Evolutionary conservation across 139 green algal genomes (phyloP), one percentile per base, ranked within the genome.

Genomic region (Monoraphidium neglectum): DNA sequence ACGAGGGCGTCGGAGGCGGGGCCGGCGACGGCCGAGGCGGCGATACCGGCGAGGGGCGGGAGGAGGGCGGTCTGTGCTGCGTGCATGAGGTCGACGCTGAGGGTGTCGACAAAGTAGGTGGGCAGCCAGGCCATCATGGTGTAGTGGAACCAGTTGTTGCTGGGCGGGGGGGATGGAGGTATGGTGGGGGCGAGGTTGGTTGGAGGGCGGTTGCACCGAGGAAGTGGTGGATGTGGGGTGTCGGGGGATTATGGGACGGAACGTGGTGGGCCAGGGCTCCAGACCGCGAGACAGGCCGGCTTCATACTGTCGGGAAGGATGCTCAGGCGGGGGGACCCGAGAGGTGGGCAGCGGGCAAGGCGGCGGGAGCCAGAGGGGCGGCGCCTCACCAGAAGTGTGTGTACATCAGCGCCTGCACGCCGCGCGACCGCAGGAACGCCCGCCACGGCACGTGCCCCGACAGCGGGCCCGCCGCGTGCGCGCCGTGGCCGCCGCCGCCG

Each of bases 91-190:
- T 95, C 86, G 18, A 97, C 83, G 1, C 57, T 68, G n/a, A 99
- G 78, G 3, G 87, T 89, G 69, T 96, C 82, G 0, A 80, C 93
- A 74, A 98, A 98, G 87, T 97, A 99, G 15, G 93, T 97, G 43
- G 96, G 96, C 84, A 99, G 89, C 96, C 96, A 99, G 28, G 96
- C 91, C 68, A 98, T 85, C 87, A 99, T 94, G 23, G 90, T 94
- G 89, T 97, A 99, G 72, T 97, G 90, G 72, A 97, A 94, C 38
- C 84, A 94, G 86, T 99, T 98, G 82, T 98, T 95, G 86, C 87
- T 93, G 72, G 98, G 98, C 86, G 98, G 95, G 2, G 90, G 93
- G 79, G 90, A 96, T 1, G 84, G 87, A 21, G 98, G 86, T 1
- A 91, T 93, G 32, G n/a, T n/a, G n/a, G n/a, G n/a, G n/a, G n/a